Conservation (phyloP, 257 asterid genomes). For the Paulownia fortunei region DNA sequence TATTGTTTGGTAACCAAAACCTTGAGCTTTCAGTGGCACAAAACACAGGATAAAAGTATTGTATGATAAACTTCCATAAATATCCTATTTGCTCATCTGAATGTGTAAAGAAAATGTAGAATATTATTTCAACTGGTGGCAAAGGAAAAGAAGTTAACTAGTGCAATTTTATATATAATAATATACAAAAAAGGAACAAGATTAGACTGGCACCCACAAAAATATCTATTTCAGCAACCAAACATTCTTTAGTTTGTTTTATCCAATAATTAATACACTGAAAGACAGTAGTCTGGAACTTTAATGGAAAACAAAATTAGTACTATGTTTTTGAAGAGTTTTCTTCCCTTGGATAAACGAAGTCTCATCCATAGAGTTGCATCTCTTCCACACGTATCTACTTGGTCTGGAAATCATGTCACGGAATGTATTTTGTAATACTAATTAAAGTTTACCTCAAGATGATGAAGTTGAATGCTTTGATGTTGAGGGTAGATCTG, state of each 20-base stretch:
- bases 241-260: neutral
- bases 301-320: neutral
- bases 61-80: neutral
- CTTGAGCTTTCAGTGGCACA: neutral
- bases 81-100: neutral
- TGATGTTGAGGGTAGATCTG: constrained; percentile 26
- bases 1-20: neutral
- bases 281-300: neutral
- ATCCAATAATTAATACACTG: neutral
- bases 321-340: neutral
- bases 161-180: too few relatives aligned
- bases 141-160: too few relatives aligned
- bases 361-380: constrained; percentile 2
- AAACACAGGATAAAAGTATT: neutral
- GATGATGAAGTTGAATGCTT: neutral
- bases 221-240: neutral
- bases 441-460: neutral
- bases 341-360: neutral
- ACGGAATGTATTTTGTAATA: neutral
- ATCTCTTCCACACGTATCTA: constrained; percentile 36
- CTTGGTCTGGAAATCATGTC: neutral
- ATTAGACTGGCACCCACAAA: neutral
- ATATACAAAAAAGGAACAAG: neutral
- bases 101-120: too few relatives aligned
- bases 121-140: neutral